Evolutionary conservation across 768 basidiomycete species (phyloP), one percentile per base, ranked within the genome.

Genomic region (Tylopilus subfusipes): DNA sequence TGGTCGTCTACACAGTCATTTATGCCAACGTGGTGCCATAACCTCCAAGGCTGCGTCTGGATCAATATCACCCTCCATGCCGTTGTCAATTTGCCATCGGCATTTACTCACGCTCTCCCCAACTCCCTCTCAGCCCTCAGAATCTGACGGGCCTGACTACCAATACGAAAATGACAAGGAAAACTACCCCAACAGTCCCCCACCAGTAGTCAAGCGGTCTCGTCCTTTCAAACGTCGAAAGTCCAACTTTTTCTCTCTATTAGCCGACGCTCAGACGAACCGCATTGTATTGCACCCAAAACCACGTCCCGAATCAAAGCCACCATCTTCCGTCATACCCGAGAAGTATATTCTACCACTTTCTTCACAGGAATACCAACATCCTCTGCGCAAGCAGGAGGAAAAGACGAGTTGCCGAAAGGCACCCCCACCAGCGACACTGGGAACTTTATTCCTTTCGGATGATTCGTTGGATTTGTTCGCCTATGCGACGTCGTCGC

Each of bases 391-490:
- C 52, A 54, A 60, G 31, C 58, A 50, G 42, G 47, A 58, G 53
- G 52, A 55, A 29, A 50, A 47, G 33, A 18, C 42, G 31, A 40
- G 40, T 24, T 33, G 21, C 39, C 54, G 50, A 50, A 58, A n/a
- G 36, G 48, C 40, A 1, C 39, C 33, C 10, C 42, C 45, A 10
- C 45, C 34, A 19, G 42, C 31, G 16, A n/a, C 50, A 3, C 29
- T 51, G n/a, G 25, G 42, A 46, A 42, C 47, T 56, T 44, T 68
- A 46, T 51, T 62, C 16, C 50, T 60, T 40, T 82, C 81, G 12
- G 80, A 82, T 47, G 81, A 82, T 57, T 73, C 73, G 6, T 64
- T 82, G 58, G 71, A 82, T 66, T 65, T 82, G 52, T 81, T 82
- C 63, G 72, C 76, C 19, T 72, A 64, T 56, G 52, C 61, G 27